Percentiles rank a stretch among this genome's conserved stretches.
These are phyloP conservation scores for Ustilago lituana DNA, from an alignment of 1,284 basidiomycete species.

Conservation along the genomic window DNA sequence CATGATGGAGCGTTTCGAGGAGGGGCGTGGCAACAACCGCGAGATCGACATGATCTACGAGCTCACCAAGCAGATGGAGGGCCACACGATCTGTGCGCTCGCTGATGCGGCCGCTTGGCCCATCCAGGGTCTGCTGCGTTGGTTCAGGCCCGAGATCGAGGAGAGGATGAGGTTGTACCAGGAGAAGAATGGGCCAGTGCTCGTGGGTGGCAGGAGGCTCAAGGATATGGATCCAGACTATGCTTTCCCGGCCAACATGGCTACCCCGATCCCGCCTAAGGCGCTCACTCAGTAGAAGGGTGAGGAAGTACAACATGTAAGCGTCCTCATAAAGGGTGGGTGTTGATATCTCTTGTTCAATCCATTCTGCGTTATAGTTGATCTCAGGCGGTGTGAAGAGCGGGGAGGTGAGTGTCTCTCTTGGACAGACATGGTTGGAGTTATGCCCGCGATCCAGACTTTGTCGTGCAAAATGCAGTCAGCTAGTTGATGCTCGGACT, in stretches of 20 bases:
- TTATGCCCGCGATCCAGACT: no score
- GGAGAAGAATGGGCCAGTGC: slow-evolving; percentile 80
- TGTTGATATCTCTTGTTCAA: slow-evolving; percentile 4
- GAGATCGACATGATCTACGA: slow-evolving; percentile 87
- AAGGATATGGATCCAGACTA: slow-evolving; percentile 78
- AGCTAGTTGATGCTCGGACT: no score
- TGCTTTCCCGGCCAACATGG: slow-evolving; percentile 84
- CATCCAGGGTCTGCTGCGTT: slow-evolving; percentile 91
- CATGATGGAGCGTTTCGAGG: slow-evolving; percentile 73
- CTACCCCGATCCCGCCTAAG: slow-evolving; percentile 47
- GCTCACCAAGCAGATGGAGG: slow-evolving; percentile 86
- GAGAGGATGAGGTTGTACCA: slow-evolving; percentile 83
- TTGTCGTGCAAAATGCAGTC: no score
- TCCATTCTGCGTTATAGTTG: background rate
- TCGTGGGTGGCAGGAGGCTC: slow-evolving; percentile 85
- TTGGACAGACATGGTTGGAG: no score
- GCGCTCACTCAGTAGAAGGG: slow-evolving; percentile 24
- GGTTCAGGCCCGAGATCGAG: slow-evolving; percentile 85
- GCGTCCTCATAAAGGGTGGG: background rate
- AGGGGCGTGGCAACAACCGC: slow-evolving; percentile 86
- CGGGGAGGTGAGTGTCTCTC: no score
- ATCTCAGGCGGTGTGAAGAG: no score
- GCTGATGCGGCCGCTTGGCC: slow-evolving; percentile 99
- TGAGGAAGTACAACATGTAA: background rate
- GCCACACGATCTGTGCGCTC: slow-evolving; percentile 84